These are phyloP conservation scores for Kwoniella mangroviensis DNA, from an alignment of 768 basidiomycete species.

Conservation along the genomic window DNA sequence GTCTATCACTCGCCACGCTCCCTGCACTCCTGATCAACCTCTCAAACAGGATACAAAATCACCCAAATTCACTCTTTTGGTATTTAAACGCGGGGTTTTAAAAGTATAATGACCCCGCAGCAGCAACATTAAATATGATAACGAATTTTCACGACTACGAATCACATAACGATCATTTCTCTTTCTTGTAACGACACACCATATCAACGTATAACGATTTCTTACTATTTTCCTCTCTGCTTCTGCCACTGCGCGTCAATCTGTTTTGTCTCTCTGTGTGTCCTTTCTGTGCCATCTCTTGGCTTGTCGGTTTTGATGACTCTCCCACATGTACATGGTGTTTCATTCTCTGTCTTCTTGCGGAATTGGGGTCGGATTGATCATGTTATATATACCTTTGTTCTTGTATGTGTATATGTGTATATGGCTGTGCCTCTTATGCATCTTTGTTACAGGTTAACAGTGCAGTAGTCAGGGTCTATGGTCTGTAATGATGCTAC, in stretches of 20 bases:
- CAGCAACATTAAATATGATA: neutral
- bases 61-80: neutral
- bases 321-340: neutral
- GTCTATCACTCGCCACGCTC: no score
- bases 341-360: neutral
- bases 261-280: neutral
- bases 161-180: neutral
- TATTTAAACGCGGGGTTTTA: neutral
- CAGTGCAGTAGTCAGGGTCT: neutral
- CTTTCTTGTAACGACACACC: neutral
- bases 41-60: no score
- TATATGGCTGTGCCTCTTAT: constrained; percentile 14
- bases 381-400: constrained; percentile 2
- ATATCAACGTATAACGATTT: constrained; percentile 7
- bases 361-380: neutral
- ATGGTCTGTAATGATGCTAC: neutral
- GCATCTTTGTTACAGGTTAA: neutral
- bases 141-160: constrained; percentile 5
- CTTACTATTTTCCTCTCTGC: neutral
- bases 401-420: neutral
- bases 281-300: neutral
- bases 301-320: neutral
- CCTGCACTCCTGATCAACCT: no score
- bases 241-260: neutral
- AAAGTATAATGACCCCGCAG: neutral